Conservation (phyloP, 371 early-diverging fungal species). For the Ecytonucleospora hepatopenaei region DNA sequence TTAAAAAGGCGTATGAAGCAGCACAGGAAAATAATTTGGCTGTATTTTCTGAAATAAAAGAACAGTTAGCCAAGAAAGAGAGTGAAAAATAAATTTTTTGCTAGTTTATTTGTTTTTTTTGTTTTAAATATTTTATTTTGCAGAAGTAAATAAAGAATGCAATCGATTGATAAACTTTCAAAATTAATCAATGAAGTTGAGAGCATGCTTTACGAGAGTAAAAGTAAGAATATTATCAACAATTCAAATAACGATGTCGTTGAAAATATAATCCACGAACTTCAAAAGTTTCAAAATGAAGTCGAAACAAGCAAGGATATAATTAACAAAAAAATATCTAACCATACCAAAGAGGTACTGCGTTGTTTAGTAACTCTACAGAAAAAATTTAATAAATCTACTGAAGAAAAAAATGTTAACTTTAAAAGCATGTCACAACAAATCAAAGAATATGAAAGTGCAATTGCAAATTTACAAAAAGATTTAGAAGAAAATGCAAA, state of each 20-base stretch:
- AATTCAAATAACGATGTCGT: not conserved
- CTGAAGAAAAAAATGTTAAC: not conserved
- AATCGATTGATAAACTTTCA: not conserved
- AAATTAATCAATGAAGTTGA: constrained; percentile 1
- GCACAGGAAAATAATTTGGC: constrained; percentile 17
- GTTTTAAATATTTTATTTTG: not conserved
- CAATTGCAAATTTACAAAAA: not conserved
- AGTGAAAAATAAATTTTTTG: not conserved
- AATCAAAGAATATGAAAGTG: not conserved
- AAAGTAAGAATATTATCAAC: not conserved
- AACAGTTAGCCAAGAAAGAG: not conserved
- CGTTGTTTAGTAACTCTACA: not conserved
- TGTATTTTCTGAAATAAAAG: constrained; percentile 6
- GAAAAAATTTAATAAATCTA: not conserved
- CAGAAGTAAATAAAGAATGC: not conserved
- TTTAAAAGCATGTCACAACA: not conserved
- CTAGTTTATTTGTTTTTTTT: not conserved
- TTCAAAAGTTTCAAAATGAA: not conserved
- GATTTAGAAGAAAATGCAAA: not conserved
- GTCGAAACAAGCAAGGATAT: not conserved
- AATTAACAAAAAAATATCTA: not conserved
- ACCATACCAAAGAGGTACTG: not conserved
- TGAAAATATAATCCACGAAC: not conserved
- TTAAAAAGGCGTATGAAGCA: constrained; percentile 39
- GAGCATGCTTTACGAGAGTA: not conserved